A percentile compares a stretch with the other conserved stretches of the same genome.
phyloP scores from a whole-genome alignment of 768 basidiomycete genomes.

The Ramaria sp. region DNA sequence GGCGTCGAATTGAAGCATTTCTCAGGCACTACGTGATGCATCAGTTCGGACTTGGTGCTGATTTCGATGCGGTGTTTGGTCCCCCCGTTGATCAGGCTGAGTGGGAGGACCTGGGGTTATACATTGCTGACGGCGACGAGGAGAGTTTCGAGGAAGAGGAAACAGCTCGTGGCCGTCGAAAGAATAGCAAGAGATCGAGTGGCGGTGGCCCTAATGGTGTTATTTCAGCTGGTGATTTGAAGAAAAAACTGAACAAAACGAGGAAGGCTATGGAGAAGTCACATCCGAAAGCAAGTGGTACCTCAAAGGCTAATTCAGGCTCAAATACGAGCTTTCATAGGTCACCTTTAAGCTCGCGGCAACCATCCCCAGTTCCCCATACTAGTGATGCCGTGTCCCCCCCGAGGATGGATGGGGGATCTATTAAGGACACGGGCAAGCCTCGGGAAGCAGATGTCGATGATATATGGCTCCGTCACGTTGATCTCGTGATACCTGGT shows the following conservation, averaged over 20 bases:
- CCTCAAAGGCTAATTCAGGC: not conserved
- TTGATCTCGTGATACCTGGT: not conserved
- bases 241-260: slow-evolving; percentile 72
- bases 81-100: slow-evolving; percentile 30
- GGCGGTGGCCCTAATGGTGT: slow-evolving; percentile 30
- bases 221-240: slow-evolving; percentile 53
- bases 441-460: not conserved
- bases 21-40: slow-evolving; percentile 75
- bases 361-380: slow-evolving; percentile 22
- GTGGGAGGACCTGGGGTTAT: slow-evolving; percentile 23
- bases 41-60: slow-evolving; percentile 52
- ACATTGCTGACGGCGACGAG: slow-evolving; percentile 18
- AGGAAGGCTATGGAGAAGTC: slow-evolving; percentile 37
- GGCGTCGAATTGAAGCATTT: slow-evolving; percentile 76
- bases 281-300: not conserved
- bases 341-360: slow-evolving; percentile 15
- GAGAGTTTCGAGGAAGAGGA: slow-evolving; percentile 17
- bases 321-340: not conserved
- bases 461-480: slow-evolving; percentile 6
- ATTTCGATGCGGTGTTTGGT: slow-evolving; percentile 54
- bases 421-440: not conserved
- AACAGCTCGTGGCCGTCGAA: slow-evolving; percentile 1
- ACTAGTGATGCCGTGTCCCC: not conserved
- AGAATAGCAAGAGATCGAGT: slow-evolving; percentile 35
- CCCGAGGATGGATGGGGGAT: not conserved